Base-by-base conservation (phyloP, 495 filamentous ascomycete species). In the Penicillium antarcticum region DNA sequence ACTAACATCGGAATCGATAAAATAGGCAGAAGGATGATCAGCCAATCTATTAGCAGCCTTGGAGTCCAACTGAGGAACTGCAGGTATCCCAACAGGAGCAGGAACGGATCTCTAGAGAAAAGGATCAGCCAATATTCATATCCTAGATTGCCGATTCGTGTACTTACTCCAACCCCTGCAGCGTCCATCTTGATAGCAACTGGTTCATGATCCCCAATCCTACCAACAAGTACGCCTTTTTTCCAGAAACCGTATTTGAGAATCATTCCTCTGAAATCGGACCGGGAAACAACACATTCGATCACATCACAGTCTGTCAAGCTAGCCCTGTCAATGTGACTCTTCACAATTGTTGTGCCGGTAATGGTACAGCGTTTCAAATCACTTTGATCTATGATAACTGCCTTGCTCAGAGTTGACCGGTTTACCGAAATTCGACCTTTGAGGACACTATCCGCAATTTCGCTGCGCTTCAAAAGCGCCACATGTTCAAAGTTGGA, bases 221-320 rank as follows among this genome's bases (percentile, higher is more conserved):
- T 58, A 1, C 69, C 69, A 4, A 72, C 49, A 19, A 73, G 53
- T 29, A 54, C 48, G 2, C 69, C 69, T 35, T 57, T 58, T 47
- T 61, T 65, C 70, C 68, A 73, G n/a, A 71, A 55, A 3, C 63
- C 67, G 47, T 68, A 62, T 42, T 61, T 57, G 32, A 73, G 38
- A 18, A 67, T 51, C 65, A 68, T 67, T 1, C 62, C 65, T 39
- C 41, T 52, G 24, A 70, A 70, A 23, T 58, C 49, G 2, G 60
- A 62, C 8, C 61, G 42, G 0, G 57, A 44, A 17, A 73, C 57
- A 2, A 61, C 42, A 53, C 68, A 73, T 1, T 66, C 56, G 2
- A 42, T 59, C 4, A 70, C 58, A 42, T 70, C 57, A 34, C 68
- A 73, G 34, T 73, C 55, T 18, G 11, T 35, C 24, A 72, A 26